A percentile compares a stretch with the other conserved stretches of the same genome.
Evolutionary conservation across 202 grass and related monocot species (phyloP).

Genomic region (Zoysia matrella): DNA sequence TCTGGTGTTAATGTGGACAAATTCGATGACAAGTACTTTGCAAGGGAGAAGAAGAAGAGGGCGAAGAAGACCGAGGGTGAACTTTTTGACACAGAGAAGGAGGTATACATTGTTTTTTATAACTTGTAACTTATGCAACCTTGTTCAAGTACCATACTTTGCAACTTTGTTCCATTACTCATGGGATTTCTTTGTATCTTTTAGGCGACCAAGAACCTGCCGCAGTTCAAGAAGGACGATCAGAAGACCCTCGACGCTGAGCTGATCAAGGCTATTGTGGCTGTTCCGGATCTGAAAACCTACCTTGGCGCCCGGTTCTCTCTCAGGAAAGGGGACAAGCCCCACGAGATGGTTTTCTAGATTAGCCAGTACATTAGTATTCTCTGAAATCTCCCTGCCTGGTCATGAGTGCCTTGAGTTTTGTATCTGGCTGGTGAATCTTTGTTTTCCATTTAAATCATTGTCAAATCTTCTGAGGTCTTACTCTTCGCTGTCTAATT

Average conservation of each 20-base stretch:
- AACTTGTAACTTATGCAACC: not conserved
- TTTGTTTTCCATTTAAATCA: conserved; percentile 38
- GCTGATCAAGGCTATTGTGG: conserved; percentile 74
- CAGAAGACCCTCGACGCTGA: conserved; percentile 71
- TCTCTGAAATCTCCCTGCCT: conserved; percentile 25
- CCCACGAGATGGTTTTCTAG: conserved; percentile 84
- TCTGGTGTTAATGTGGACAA: too few relatives aligned
- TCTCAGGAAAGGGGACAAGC: conserved; percentile 58
- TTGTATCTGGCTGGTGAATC: conserved; percentile 42
- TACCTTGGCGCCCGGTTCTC: conserved; percentile 56
- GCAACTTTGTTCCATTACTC: not conserved
- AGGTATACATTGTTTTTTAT: conserved; percentile 37
- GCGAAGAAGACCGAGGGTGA: too few relatives aligned
- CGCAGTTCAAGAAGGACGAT: conserved; percentile 84
- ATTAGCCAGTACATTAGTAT: conserved; percentile 21
- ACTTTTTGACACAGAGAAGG: conserved; percentile 55
- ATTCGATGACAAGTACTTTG: too few relatives aligned
- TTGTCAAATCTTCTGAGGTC: conserved; percentile 33
- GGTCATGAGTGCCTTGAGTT: conserved; percentile 25
- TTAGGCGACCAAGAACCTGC: conserved; percentile 62
- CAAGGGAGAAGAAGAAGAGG: too few relatives aligned
- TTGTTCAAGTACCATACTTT: not conserved
- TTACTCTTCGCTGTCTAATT: conserved; percentile 1
- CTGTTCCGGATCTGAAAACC: conserved; percentile 73
- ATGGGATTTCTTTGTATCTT: conserved; percentile 6